Conservation (phyloP, 2,329 filamentous ascomycete species). For the Alternaria sp. region DNA sequence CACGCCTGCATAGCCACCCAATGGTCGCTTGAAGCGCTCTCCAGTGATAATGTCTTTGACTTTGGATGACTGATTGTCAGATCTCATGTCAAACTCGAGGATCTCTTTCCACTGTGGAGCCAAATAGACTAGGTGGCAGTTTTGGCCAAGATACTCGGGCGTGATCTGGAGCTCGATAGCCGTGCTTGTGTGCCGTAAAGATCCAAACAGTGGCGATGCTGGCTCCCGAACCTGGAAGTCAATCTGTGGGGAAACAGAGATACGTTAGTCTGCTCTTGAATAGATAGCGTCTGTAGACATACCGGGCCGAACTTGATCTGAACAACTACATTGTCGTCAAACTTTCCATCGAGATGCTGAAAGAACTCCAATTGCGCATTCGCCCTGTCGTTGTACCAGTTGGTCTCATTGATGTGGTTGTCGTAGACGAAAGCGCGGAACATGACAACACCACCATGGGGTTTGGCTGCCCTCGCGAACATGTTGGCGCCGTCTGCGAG, state of each 20-base stretch:
- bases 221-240: conserved; percentile 77
- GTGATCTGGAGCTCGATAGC: conserved; percentile 71
- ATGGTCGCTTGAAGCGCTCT: conserved; percentile 61
- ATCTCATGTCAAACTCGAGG: conserved; percentile 70
- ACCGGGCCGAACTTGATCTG: conserved; percentile 74
- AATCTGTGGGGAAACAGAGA: conserved; percentile 48
- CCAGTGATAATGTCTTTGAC: conserved; percentile 68
- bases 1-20: conserved; percentile 70
- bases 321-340: conserved; percentile 73
- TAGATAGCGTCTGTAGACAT: neutral
- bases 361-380: conserved; percentile 75
- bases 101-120: conserved; percentile 72
- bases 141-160: conserved; percentile 75
- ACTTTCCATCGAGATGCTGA: conserved; percentile 66
- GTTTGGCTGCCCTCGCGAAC: conserved; percentile 83
- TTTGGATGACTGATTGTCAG: conserved; percentile 62
- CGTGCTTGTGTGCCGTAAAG: conserved; percentile 54
- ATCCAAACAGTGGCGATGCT: conserved; percentile 67
- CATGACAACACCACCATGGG: conserved; percentile 85
- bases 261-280: neutral
- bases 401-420: conserved; percentile 59
- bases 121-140: conserved; percentile 71
- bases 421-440: conserved; percentile 77
- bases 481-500: conserved; percentile 72
- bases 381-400: conserved; percentile 72